Evolutionary conservation across 306 rosid genomes (phyloP), one percentile per base, ranked within the genome.

Genomic region (Cicer pinnatifidum): DNA sequence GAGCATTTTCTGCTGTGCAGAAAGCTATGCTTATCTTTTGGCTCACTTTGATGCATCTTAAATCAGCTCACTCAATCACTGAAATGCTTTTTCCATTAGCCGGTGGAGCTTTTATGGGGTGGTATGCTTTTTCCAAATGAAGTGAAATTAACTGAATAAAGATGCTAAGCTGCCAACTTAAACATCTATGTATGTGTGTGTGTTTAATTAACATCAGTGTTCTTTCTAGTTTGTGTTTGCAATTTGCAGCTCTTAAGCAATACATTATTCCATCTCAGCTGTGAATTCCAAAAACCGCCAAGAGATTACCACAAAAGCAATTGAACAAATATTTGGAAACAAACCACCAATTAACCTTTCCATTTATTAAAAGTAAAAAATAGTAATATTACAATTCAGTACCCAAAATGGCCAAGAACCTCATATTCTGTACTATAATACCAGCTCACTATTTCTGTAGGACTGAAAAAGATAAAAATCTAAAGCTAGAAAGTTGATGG

Each of bases 271-370:
- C 53, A n/a, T 50, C 9, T 50, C 35, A 53, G n/a, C 6, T 10
- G 47, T 11, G 16, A 59, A 6, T 59, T 28, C 59, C 60, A 51
- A 17, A 3, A 50, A 60, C 52, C 15, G 40, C 16, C 39, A n/a
- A 38, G 8, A 59, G 48, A 58, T 67, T 80, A 66, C 44, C 47
- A 81, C 77, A 76, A 69, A 69, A 67, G 76, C 41, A 52, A 70
- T 6, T 0, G 11, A 75, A 73, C 33, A 23, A 10, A 9, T 4
- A 52, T 75, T 52, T 70, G 33, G 8, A 45, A 75, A 51, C 9
- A 45, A 56, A 62, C 45, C 72, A 51, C 71, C 44, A 52, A 52
- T 65, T 37, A 62, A 37, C 40, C 41, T 46, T 61, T 64, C 46
- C 43, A 71, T 47, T 54, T 45, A 40, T 45, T 16, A 41, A 13